Evolutionary conservation across 2,329 filamentous ascomycete species (phyloP).

Genomic region (Atkinsonella texensis): DNA sequence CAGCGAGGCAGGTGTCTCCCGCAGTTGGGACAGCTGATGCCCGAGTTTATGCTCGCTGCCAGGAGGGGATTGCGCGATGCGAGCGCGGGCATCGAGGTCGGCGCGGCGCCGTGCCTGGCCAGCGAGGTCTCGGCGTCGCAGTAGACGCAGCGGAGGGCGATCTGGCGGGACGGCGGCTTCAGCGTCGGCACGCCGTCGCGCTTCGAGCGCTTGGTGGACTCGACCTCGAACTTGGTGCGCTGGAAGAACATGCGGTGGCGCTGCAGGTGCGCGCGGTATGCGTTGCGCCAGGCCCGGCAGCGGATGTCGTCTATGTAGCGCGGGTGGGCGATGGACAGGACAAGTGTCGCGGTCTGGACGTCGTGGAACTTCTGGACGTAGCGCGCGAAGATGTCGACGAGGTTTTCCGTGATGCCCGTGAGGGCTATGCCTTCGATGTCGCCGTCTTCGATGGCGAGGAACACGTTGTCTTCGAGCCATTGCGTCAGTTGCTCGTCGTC

Average conservation of each 20-base stretch:
- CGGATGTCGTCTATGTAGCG: conserved; percentile 67
- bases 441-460: conserved; percentile 48
- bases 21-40: conserved; percentile 54
- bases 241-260: conserved; percentile 63
- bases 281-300: conserved; percentile 60
- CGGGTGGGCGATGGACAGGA: conserved; percentile 62
- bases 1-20: conserved; percentile 55
- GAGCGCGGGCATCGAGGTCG: conserved; percentile 15
- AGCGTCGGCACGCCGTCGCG: conserved; percentile 50
- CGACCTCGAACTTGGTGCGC: conserved; percentile 66
- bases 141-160: conserved; percentile 65
- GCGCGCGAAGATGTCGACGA: conserved; percentile 63
- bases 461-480: conserved; percentile 57
- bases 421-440: conserved; percentile 69
- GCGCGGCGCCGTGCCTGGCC: conserved; percentile 22
- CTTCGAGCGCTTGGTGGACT: conserved; percentile 59
- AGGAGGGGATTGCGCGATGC: conserved; percentile 43
- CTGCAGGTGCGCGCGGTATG: conserved; percentile 60
- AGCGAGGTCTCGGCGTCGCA: conserved; percentile 52
- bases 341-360: conserved; percentile 65
- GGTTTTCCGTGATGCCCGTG: conserved; percentile 60
- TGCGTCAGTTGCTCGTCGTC: conserved; percentile 47
- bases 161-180: conserved; percentile 53
- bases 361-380: conserved; percentile 68
- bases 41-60: conserved; percentile 43